phyloP scores from a whole-genome alignment of 1,284 basidiomycete genomes.

The Trametes polyzona region DNA sequence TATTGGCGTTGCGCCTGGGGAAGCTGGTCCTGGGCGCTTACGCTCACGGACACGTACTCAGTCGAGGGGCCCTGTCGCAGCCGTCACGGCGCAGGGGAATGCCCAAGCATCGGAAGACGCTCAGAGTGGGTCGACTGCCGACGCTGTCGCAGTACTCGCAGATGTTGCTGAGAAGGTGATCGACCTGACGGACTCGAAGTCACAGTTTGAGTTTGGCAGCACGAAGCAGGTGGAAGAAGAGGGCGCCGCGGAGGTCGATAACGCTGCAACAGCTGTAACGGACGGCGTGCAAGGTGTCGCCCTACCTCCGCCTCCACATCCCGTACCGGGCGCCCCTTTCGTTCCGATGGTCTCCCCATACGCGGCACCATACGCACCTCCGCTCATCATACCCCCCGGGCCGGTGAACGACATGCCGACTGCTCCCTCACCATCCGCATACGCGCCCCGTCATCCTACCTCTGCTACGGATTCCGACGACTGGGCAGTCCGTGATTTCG shows the following conservation, averaged over 20 bases:
- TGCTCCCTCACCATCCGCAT: conserved; percentile 21
- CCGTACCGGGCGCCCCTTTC: conserved; percentile 16
- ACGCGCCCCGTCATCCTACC: conserved; percentile 21
- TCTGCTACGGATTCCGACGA: conserved; percentile 39
- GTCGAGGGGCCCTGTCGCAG: conserved; percentile 28
- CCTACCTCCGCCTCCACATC: not conserved
- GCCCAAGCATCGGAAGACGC: conserved; percentile 5
- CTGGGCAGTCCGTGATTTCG: conserved; percentile 64
- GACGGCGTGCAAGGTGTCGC: not conserved
- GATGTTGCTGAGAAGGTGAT: conserved; percentile 35
- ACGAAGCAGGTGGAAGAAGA: conserved; percentile 34
- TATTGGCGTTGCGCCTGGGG: conserved; percentile 50
- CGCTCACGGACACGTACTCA: conserved; percentile 41
- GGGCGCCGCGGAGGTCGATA: not conserved
- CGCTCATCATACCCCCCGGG: conserved; percentile 16
- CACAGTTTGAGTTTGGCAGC: conserved; percentile 65
- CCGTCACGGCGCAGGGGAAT: not conserved
- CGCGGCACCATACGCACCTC: conserved; percentile 17
- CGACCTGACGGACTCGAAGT: conserved; percentile 41
- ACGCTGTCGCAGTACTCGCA: conserved; percentile 10
- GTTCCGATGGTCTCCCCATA: conserved; percentile 9
- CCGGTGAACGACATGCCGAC: conserved; percentile 16
- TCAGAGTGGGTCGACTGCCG: conserved; percentile 1
- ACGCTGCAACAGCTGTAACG: not conserved
- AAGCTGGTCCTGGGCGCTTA: conserved; percentile 42